A percentile compares a stretch with the other conserved stretches of the same genome.
Conservation (phyloP, 1,139 yeast genomes). For the Dujonia santamariae region DNA sequence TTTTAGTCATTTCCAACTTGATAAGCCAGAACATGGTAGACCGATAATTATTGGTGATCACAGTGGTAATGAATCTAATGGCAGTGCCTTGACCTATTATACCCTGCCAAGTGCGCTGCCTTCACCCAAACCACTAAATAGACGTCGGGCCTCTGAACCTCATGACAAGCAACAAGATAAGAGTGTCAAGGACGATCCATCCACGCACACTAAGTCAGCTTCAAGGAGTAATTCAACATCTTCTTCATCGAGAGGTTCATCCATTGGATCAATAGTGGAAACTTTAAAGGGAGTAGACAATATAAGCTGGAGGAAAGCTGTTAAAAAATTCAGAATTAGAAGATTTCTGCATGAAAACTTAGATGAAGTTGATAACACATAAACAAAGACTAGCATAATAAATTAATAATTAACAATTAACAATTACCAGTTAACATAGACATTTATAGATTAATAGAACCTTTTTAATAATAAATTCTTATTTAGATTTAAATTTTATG, state of each 20-base stretch:
- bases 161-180: neutral
- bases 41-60: neutral
- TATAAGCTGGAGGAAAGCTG: conserved; percentile 22
- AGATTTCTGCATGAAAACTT: conserved; percentile 18
- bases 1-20: conserved; percentile 7
- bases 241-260: conserved; percentile 19
- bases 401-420: too few relatives aligned
- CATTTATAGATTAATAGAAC: too few relatives aligned
- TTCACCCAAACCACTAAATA: conserved; percentile 4
- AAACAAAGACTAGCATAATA: neutral
- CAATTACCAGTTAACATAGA: too few relatives aligned
- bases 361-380: conserved; percentile 3
- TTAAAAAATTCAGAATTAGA: conserved; percentile 24
- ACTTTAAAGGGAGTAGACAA: conserved; percentile 17
- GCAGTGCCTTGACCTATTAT: conserved; percentile 2
- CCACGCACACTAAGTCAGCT: neutral
- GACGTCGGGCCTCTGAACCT: conserved; percentile 1
- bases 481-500: too few relatives aligned
- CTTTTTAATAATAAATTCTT: too few relatives aligned
- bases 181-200: too few relatives aligned
- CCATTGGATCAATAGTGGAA: conserved; percentile 21
- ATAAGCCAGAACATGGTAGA: conserved; percentile 1
- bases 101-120: conserved; percentile 10
- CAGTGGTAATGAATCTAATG: neutral
- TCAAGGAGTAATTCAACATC: conserved; percentile 12